Evolutionary conservation across 208 protist genomes (phyloP).

Genomic region (Trypanosoma vivax): DNA sequence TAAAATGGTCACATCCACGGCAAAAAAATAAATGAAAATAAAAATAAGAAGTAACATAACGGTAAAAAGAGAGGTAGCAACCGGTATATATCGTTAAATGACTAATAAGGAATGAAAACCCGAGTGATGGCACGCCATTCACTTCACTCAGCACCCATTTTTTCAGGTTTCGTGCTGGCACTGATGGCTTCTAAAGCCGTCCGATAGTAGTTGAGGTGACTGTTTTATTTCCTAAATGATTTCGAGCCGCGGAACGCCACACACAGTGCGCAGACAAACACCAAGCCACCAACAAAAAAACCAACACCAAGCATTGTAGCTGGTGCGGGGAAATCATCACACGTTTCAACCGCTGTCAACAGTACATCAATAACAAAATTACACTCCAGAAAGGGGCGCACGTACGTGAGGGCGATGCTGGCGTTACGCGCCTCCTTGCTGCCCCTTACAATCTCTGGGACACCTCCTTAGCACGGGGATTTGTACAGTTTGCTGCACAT

Average conservation of each 20-base stretch:
- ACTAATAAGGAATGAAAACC: too few relatives aligned
- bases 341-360: constrained; percentile 22
- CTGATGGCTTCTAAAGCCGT: too few relatives aligned
- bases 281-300: constrained; percentile 69
- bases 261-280: constrained; percentile 60
- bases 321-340: background rate
- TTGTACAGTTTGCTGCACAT: constrained; percentile 22
- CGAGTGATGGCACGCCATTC: too few relatives aligned
- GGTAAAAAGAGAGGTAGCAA: too few relatives aligned
- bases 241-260: constrained; percentile 50
- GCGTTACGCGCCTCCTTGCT: constrained; percentile 34
- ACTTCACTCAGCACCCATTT: too few relatives aligned
- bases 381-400: constrained; percentile 51
- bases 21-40: too few relatives aligned
- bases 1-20: too few relatives aligned
- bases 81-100: too few relatives aligned
- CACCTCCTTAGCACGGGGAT: constrained; percentile 17
- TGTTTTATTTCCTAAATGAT: too few relatives aligned
- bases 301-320: constrained; percentile 38
- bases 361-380: constrained; percentile 69
- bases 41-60: too few relatives aligned
- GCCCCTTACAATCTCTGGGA: constrained; percentile 20
- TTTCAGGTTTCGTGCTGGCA: too few relatives aligned
- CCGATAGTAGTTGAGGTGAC: too few relatives aligned
- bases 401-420: constrained; percentile 45